Conservation (phyloP, 2,329 filamentous ascomycete genomes). For the Stylonectria norvegica region DNA sequence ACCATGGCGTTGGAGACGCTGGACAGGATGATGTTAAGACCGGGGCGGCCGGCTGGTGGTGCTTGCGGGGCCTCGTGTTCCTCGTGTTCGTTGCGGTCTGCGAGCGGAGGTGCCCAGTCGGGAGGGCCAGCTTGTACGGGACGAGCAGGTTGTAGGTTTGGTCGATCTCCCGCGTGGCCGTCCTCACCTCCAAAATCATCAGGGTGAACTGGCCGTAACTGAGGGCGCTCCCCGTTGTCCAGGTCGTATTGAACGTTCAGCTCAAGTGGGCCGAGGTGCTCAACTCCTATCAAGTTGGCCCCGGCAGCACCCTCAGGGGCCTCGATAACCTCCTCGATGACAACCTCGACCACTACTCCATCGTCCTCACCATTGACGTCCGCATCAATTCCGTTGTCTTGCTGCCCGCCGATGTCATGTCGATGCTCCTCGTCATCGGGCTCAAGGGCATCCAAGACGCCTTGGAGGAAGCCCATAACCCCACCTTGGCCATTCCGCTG, state of each 20-base stretch:
- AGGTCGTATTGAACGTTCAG: constrained; percentile 9
- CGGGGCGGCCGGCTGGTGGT: constrained; percentile 32
- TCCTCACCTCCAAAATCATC: neutral
- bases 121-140: too few relatives aligned
- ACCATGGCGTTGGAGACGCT: constrained; percentile 49
- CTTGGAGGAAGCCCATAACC: constrained; percentile 35
- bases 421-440: constrained; percentile 30
- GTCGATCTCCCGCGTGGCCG: too few relatives aligned
- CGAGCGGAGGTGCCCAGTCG: too few relatives aligned
- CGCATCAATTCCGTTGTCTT: constrained; percentile 13
- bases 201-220: neutral
- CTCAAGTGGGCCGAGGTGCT: too few relatives aligned
- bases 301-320: constrained; percentile 38
- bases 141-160: too few relatives aligned
- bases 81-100: constrained; percentile 14
- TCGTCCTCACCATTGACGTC: constrained; percentile 23
- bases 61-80: constrained; percentile 34
- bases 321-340: constrained; percentile 31
- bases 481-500: constrained; percentile 28
- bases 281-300: too few relatives aligned
- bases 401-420: constrained; percentile 13
- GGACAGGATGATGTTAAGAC: constrained; percentile 37
- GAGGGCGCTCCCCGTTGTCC: too few relatives aligned
- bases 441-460: constrained; percentile 36
- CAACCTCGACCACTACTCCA: constrained; percentile 34